Evolutionary conservation across 176 grass and related monocot genomes (phyloP), one percentile per base, ranked within the genome.

Genomic region (Tillandsia fasciculata): DNA sequence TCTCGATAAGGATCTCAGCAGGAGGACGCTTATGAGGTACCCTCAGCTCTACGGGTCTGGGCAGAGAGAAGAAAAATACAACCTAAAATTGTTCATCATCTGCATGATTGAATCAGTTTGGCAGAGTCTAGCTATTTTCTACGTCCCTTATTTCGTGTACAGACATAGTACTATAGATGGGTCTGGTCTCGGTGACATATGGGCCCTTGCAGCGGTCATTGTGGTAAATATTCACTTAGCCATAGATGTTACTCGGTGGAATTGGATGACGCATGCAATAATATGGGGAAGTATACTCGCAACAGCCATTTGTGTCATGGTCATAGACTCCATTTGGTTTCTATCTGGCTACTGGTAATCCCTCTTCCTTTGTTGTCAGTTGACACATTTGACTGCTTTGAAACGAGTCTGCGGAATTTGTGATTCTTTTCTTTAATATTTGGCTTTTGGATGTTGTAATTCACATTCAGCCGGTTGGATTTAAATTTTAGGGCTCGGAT

Each of bases 61-160:
- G 27, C 88, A 85, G 59, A 87, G 81, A 52, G 79, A 89, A 53
- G 83, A 91, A 49, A 82, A 73, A 61, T 91, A 96, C 26, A 91
- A 91, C 54, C 54, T 88, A 22, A 89, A 78, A 70, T 83, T 91
- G n/a, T 91, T 96, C 84, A 58, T 87, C 49, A 70, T 91, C 53
- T 86, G 70, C 74, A 91, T 91, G 78, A 24, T 87, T 70, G 85
- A 91, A 68, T 78, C 92, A 5, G 66, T 96, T 69, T 89, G 88
- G 86, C 92, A 91, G 72, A 96, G 92, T 83, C 78, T 96, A 49
- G 86, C 76, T 49, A 52, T 87, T 73, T 96, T 91, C 74, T 96
- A 87, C 77, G 67, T 96, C 54, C 92, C 86, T 2, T 89, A 83
- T 74, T 84, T 96, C 74, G 83, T 78, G 71, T 96, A 91, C 78